Base-by-base conservation (phyloP, 2,329 filamentous ascomycete genomes). In the Fusarium miscanthi region DNA sequence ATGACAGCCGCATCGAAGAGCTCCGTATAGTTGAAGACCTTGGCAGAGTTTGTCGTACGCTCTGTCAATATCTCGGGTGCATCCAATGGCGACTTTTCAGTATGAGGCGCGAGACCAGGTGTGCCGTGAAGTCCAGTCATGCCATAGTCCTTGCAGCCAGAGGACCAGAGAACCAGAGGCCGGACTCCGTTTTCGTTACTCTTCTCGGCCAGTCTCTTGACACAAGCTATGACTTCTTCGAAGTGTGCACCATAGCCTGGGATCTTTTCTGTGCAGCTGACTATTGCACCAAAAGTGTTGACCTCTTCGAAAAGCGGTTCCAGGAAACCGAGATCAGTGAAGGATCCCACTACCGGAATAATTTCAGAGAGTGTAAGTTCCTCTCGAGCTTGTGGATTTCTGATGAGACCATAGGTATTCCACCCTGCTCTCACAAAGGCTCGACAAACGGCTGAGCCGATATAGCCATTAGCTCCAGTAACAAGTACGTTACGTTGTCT, bases 71-170 rank as follows among this genome's bases (percentile, higher is more conserved):
- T 19, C 1, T 74, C 68, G 0, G 79, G 74, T 0, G 79, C 75
- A 9, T 81, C 78, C 17, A 86, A 54, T 0, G 83, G 82, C 0
- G 83, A 83, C 0, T 78, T 71, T 70, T 87, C 85, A 1, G 81
- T 83, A 49, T 87, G 85, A 13, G 84, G 82, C 12, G 72, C 68
- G 7, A 87, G 78, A 1, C 65, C 76, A 0, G 79, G 69, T 1
- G 80, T 76, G 4, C 81, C 81, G 53, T 85, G 80, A 70, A 82
- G 51, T 51, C 72, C 43, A 11, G 78, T 77, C 9, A 69, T 77
- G 4, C 85, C 85, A 66, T 87, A 87, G 74, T 87, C 85, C 64
- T 87, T 87, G 75, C 85, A 87, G 0, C 86, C 85, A 6, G 83
- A 85, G 14, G 81, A 84, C 74, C 83, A 83, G 6, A 87, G 80